phyloP scores from a whole-genome alignment of 768 basidiomycete genomes.

The Chiua virens region DNA sequence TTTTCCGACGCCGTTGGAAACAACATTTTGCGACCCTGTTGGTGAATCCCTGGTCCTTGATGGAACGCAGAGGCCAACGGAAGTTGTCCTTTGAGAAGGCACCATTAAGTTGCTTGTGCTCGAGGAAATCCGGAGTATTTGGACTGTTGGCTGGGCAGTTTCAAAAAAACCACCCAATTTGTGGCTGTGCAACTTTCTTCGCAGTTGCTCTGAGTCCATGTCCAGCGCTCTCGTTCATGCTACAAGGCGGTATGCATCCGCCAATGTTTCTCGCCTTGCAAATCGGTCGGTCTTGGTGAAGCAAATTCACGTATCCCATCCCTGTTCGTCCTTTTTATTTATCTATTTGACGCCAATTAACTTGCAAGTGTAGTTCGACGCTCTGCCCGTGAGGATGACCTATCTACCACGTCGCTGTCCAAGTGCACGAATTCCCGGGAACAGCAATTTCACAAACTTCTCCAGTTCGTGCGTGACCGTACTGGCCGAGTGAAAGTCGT shows the following conservation, averaged over 20 bases:
- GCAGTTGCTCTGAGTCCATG: constrained; percentile 15
- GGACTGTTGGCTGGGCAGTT: constrained; percentile 3
- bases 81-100: too few relatives aligned
- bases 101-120: too few relatives aligned
- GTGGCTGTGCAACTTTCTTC: not conserved
- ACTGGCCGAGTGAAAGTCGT: constrained; percentile 29
- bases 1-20: too few relatives aligned
- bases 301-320: constrained; percentile 20
- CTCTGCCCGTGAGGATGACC: constrained; percentile 6
- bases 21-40: too few relatives aligned
- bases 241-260: constrained; percentile 10
- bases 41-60: too few relatives aligned
- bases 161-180: not conserved
- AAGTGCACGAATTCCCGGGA: constrained; percentile 14
- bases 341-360: not conserved
- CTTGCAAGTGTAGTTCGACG: constrained; percentile 14
- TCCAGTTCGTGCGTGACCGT: constrained; percentile 30
- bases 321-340: constrained; percentile 18
- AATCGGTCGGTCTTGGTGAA: constrained; percentile 5
- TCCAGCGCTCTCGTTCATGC: constrained; percentile 7
- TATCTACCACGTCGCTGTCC: not conserved
- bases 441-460: constrained; percentile 18
- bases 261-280: not conserved
- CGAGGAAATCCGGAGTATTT: constrained; percentile 6
- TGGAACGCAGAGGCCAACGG: not conserved